Base-by-base conservation (phyloP, 2,329 filamentous ascomycete genomes). In the Colletotrichum cordylinicola region DNA sequence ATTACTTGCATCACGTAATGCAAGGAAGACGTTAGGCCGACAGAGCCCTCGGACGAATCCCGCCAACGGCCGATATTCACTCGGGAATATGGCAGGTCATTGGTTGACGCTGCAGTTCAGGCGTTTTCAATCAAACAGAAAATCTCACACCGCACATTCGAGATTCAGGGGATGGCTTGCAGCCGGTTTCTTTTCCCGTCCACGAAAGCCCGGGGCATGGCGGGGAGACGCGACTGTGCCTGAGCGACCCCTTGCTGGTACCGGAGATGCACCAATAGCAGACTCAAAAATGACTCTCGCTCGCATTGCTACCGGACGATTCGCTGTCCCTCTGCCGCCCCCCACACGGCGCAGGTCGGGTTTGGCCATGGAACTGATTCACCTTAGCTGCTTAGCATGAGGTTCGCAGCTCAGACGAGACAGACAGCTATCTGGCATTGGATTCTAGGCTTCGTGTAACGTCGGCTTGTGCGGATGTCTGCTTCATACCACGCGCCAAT, bases 81-180 rank as follows among this genome's bases (percentile, higher is more conserved):
- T 16, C n/a, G n/a, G 48, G 8, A 31, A 18, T 12, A 24, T 29
- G 15, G 21, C 15, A 29, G n/a, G n/a, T 65, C 58, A 76, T 74
- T 76, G 74, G 74, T 24, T 33, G 58, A 24, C 27, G 39, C n/a
- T 37, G 18, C 16, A 12, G n/a, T 33, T 5, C 18, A 69, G 64
- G 70, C 74, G 58, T 69, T 74, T 76, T 68, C 68, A 58, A 74
- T 55, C 74, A 73, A 43, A 74, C 35, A 61, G 33, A 66, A 74
- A 61, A 74, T 74, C 70, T 74, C 74, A 76, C 74, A 76, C 74
- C 74, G 74, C 74, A 76, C 72, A 73, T 76, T 76, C 70, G 35
- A 67, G 29, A 69, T 37, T 60, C 48, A 69, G 70, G 65, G 65
- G 29, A 68, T 68, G 64, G 70, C 70, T 64, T 75, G 73, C 73